Evolutionary conservation across 371 early-diverging fungal species (phyloP).

Genomic region (Zancudomyces culisetae): DNA sequence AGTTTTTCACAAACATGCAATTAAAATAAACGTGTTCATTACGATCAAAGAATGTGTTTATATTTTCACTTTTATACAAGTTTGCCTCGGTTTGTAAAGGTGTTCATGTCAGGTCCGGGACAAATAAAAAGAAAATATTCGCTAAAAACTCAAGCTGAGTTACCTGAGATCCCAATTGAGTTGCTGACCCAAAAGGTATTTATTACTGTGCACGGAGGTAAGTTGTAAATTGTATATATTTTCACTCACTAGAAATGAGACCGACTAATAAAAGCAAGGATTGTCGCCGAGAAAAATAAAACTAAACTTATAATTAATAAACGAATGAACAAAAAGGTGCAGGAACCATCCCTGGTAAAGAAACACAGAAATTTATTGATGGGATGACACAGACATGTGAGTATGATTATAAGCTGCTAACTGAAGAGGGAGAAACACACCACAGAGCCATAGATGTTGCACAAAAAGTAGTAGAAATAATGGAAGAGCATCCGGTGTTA

Average conservation of each 20-base stretch:
- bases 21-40: no score
- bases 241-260: neutral
- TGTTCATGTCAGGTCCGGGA: no score
- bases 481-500: neutral
- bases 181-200: neutral
- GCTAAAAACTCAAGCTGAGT: no score
- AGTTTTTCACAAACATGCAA: no score
- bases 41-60: no score
- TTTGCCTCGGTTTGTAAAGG: no score
- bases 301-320: neutral
- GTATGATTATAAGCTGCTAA: neutral
- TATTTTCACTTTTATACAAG: no score
- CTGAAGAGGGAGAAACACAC: neutral
- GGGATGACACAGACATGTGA: neutral
- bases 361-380: neutral
- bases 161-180: no score
- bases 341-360: neutral
- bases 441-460: neutral
- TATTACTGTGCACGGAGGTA: neutral
- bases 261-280: neutral
- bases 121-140: no score
- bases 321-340: neutral
- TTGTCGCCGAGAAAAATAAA: neutral
- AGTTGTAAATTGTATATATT: no score
- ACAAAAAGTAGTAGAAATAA: neutral